These are phyloP conservation scores for Talaromyces liani DNA, from an alignment of 495 filamentous ascomycete genomes.

Conservation along the genomic window DNA sequence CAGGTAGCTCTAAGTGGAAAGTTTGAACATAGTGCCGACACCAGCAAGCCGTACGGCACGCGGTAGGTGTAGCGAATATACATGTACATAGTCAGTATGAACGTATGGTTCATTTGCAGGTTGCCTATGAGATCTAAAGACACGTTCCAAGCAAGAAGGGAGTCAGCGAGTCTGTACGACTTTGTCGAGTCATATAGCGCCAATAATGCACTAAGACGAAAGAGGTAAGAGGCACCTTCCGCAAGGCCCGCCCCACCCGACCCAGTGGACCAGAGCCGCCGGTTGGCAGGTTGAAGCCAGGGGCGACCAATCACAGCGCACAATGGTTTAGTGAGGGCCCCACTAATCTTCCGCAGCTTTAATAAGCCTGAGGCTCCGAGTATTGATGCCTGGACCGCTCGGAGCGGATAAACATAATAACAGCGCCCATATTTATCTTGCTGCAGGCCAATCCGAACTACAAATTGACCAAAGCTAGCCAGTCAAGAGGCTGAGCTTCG, in stretches of 20 bases:
- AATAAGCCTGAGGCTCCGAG: background rate
- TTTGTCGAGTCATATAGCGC: background rate
- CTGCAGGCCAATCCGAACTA: background rate
- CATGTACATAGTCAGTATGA: background rate
- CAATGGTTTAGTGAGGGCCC: background rate
- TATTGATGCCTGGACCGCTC: background rate
- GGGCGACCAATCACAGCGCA: background rate
- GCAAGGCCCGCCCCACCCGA: background rate
- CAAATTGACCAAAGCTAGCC: background rate
- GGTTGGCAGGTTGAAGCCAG: background rate
- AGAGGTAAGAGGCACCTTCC: background rate
- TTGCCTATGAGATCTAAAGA: no score
- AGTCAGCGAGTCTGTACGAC: background rate
- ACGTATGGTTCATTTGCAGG: no score
- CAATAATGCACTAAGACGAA: background rate
- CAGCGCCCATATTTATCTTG: background rate
- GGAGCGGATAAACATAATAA: constrained; percentile 5
- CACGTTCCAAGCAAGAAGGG: no score
- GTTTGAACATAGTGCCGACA: constrained; percentile 28
- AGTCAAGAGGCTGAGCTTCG: constrained; percentile 4
- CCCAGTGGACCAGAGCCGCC: background rate
- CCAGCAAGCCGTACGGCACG: constrained; percentile 32
- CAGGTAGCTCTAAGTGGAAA: constrained; percentile 30
- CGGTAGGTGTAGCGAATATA: constrained; percentile 11
- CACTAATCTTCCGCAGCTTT: background rate